Base-by-base conservation (phyloP, 2,329 filamentous ascomycete species). In the Botrytis squamosa region DNA sequence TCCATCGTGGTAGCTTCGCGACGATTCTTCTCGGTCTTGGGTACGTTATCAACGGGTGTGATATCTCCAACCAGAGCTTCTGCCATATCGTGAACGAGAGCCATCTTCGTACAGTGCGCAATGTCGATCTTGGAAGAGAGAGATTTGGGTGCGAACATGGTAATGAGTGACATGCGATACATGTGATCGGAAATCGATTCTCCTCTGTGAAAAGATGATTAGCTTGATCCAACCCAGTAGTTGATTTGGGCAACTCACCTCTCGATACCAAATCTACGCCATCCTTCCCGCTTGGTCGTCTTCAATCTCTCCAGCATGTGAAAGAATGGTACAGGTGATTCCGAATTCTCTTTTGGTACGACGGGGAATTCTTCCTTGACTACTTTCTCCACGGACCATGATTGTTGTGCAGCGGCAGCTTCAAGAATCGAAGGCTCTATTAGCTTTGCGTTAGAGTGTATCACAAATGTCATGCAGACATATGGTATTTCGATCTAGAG, bases 91-190 rank as follows among this genome's bases (percentile, higher is more conserved):
- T 99, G 96, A 63, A 99, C 86, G 49, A 99, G 88, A 40, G 94
- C 95, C 95, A 99, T 98, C 84, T 93, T 93, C 79, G 94, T 95
- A 86, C 96, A 99, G 78, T 91, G 91, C 40, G 88, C 84, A 57
- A 97, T 87, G 81, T 98, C 92, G 80, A 98, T 86, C 57, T 88
- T 88, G 0, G 89, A 84, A 3, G 90, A 87, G 18, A 98, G 88
- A 1, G 91, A 84, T 0, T 93, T 87, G 2, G 96, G 95, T 3
- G 94, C 94, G 77, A 98, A 89, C 91, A 99, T 93, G 76, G 93
- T 94, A 83, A 99, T 94, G 78, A 99, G 89, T 68, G 95, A 94
- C 96, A 99, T 99, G 84, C 96, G 94, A 84, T 98, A 99, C 96
- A 99, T 99, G 87, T 99, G 96, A 85, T 99, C 96, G 71, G 93